Evolutionary conservation across 2,329 filamentous ascomycete genomes (phyloP).

Genomic region (Colletotrichum sp.): DNA sequence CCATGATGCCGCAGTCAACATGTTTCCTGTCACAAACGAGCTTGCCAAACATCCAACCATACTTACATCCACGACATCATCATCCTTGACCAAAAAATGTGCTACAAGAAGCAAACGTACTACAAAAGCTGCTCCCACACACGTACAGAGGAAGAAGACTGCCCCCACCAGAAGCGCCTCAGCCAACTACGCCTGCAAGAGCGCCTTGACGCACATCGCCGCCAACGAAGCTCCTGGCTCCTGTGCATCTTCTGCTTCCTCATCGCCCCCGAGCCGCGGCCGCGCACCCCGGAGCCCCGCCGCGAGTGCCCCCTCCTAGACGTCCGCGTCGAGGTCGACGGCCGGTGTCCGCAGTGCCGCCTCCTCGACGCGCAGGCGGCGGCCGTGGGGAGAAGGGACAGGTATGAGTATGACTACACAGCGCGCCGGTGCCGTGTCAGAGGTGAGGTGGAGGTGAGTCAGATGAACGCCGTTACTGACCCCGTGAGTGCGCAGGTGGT

Average conservation of each 20-base stretch:
- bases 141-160: background rate
- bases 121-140: background rate
- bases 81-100: background rate
- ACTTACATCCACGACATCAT: background rate
- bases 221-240: background rate
- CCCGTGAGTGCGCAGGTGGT: background rate
- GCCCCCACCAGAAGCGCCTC: background rate
- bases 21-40: background rate
- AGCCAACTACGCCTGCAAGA: background rate
- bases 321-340: background rate
- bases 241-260: background rate
- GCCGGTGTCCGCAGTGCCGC: background rate
- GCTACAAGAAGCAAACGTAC: constrained; percentile 5
- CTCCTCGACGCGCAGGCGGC: background rate
- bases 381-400: background rate
- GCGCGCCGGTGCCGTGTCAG: background rate
- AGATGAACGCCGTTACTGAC: background rate
- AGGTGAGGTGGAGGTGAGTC: background rate
- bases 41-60: background rate
- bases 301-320: background rate
- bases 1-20: background rate
- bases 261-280: background rate
- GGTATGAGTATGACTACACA: background rate
- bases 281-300: background rate
- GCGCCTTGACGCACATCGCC: background rate